Evolutionary conservation across 129 eudicot genomes (phyloP), one percentile per base, ranked within the genome.

Genomic region (Helianthus tuberosus): DNA sequence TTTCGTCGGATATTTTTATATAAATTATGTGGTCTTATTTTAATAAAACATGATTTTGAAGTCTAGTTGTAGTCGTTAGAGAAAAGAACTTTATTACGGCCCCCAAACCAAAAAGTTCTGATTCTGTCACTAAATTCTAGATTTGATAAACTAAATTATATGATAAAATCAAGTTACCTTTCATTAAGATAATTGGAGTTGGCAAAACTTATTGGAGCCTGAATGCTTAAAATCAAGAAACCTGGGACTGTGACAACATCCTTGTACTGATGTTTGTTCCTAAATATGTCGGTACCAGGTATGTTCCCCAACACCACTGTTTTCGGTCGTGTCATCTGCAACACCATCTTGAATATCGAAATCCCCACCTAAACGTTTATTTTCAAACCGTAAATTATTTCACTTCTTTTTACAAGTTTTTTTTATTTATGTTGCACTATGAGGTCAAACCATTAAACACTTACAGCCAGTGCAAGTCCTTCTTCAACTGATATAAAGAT

Each of bases 401-500:
- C 5, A 25, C 15, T 15, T 32, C 0, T 38, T 29, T 3, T 3
- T 8, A 11, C 1, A 63, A 0, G 17, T 14, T 43, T 41, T 43
- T 27, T 27, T 17, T 53, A n/a, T 1, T 3, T 58, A 2, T 43
- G 29, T 44, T 36, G 4, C 35, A 15, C 3, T 20, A 7, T 38
- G 16, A 75, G 12, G 59, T 47, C 55, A 3, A 32, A 27, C 32
- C 0, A 2, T 27, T 2, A n/a, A n/a, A 32, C 23, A 81, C 79
- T 81, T 83, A 92, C 98, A 41, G 98, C 96, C 3, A 92, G 85
- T 47, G 96, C 89, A 5, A 92, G 88, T 25, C 98, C 98, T 65
- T 82, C 81, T 72, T 92, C 78, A 25, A 92, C 98, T 16, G 96
- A 89, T 50, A 89, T 79, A 60, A 92, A 87, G 35, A 92, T 75